These are phyloP conservation scores for Boletus subcaerulescens DNA, from an alignment of 768 basidiomycete genomes.

Conservation along the genomic window DNA sequence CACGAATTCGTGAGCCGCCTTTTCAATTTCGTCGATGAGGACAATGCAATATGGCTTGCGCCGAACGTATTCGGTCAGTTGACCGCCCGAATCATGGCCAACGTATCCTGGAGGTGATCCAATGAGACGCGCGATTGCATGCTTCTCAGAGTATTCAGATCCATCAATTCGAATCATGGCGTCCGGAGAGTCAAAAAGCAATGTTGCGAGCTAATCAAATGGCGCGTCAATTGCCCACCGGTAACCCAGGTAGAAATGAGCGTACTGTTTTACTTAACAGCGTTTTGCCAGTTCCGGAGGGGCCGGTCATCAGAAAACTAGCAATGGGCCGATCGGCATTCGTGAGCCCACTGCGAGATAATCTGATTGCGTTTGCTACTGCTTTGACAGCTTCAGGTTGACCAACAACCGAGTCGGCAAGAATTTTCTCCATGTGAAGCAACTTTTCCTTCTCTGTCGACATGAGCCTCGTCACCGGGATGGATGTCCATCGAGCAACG, in stretches of 20 bases:
- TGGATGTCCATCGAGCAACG: conserved; percentile 88
- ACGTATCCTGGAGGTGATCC: conserved; percentile 84
- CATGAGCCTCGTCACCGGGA: conserved; percentile 84
- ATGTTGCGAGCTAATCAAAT: conserved; percentile 65
- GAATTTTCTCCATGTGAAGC: conserved; percentile 79
- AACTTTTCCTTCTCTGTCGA: conserved; percentile 91
- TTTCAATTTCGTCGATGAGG: conserved; percentile 88
- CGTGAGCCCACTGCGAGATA: conserved; percentile 91
- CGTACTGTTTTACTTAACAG: conserved; percentile 84
- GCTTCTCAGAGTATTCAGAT: conserved; percentile 88
- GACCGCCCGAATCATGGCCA: conserved; percentile 86
- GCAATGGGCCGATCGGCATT: conserved; percentile 87
- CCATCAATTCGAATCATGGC: conserved; percentile 93
- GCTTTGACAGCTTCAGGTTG: conserved; percentile 90
- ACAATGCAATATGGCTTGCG: conserved; percentile 88
- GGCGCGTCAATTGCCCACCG: neutral
- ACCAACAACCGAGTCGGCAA: conserved; percentile 77
- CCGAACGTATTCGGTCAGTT: conserved; percentile 90
- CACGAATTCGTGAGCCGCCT: conserved; percentile 75
- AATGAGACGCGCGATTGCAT: conserved; percentile 69
- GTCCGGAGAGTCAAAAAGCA: conserved; percentile 88
- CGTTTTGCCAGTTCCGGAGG: conserved; percentile 89
- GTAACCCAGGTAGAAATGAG: neutral
- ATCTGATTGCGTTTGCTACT: conserved; percentile 89
- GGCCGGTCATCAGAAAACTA: conserved; percentile 90